Evolutionary conservation across 2,329 filamentous ascomycete species (phyloP).

Genomic region (Botrytis hyacinthi): DNA sequence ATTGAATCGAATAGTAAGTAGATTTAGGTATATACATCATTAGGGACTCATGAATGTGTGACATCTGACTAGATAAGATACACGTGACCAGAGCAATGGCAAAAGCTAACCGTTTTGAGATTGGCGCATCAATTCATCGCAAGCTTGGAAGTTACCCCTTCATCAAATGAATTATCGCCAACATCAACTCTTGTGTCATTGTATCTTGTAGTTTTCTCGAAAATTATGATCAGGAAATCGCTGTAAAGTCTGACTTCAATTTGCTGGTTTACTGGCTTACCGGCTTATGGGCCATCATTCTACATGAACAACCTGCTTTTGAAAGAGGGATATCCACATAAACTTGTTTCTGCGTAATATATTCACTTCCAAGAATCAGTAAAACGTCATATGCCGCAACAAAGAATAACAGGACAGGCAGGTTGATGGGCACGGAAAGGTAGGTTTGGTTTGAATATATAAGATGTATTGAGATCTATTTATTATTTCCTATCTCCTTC

Average conservation of each 20-base stretch:
- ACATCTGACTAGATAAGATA: accelerated
- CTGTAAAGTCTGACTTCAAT: neutral
- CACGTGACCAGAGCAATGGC: neutral
- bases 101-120: neutral
- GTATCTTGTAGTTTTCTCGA: neutral
- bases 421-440: neutral
- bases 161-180: neutral
- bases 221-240: neutral
- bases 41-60: neutral
- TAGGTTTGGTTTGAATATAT: neutral
- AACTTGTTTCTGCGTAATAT: constrained; percentile 14
- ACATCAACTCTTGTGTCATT: neutral
- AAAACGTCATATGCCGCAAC: constrained; percentile 17
- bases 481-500: neutral
- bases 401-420: constrained; percentile 1
- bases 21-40: neutral
- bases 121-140: neutral
- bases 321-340: neutral
- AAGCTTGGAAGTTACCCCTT: neutral
- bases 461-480: neutral
- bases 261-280: neutral
- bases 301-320: neutral
- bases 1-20: neutral
- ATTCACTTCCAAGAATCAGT: constrained; percentile 13
- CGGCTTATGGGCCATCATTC: neutral